Conservation (phyloP, 371 early-diverging fungal species). For the Agmasoma carcini region DNA sequence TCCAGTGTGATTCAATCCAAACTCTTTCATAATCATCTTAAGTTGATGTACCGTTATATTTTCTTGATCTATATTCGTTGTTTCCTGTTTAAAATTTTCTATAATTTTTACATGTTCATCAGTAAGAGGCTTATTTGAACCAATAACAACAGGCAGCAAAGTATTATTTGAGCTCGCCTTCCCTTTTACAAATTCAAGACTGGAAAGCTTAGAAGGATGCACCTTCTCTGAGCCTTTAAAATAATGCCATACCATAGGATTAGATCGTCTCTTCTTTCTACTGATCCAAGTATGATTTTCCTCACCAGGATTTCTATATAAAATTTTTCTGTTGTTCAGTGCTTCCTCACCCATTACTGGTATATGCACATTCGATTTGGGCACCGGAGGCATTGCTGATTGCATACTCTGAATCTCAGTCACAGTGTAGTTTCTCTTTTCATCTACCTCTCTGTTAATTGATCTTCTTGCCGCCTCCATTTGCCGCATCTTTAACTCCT, state of each 20-base stretch:
- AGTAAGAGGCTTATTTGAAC: conserved; percentile 29
- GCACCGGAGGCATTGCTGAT: background rate
- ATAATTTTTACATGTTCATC: conserved; percentile 37
- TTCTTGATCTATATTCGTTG: conserved; percentile 35
- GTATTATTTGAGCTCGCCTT: conserved; percentile 35
- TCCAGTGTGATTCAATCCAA: conserved; percentile 52
- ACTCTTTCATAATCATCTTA: conserved; percentile 51
- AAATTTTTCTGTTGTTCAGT: background rate
- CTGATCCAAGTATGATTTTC: conserved; percentile 41
- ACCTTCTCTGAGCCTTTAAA: conserved; percentile 7
- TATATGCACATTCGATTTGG: background rate
- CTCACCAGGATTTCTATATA: background rate
- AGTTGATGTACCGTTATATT: conserved; percentile 52
- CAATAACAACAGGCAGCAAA: conserved; percentile 47
- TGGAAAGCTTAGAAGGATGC: conserved; percentile 40
- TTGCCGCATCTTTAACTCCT: too few species aligned
- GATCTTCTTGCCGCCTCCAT: background rate
- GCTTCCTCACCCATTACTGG: background rate
- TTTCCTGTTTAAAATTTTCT: conserved; percentile 29
- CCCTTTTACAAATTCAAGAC: conserved; percentile 25
- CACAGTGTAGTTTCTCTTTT: background rate
- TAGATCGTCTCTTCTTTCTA: conserved; percentile 47
- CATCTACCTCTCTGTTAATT: background rate
- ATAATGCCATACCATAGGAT: conserved; percentile 44
- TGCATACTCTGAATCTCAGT: background rate